These are phyloP conservation scores for Lotus japonicus DNA, from an alignment of 306 rosid species.

Conservation along the genomic window DNA sequence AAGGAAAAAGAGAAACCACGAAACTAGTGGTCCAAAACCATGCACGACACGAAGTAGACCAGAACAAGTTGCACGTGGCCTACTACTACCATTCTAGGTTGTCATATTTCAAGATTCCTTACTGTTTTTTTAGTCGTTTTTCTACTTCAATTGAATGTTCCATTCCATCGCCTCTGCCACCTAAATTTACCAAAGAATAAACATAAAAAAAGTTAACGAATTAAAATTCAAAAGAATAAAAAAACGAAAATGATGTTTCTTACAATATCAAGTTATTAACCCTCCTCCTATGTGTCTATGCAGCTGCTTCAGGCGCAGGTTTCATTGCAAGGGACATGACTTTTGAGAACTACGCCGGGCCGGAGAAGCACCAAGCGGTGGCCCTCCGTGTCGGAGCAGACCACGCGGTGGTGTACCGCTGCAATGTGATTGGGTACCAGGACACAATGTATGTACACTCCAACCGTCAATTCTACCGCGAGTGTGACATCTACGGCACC, in stretches of 20 bases:
- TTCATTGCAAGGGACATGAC: constrained; percentile 81
- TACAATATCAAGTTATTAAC: too few species aligned
- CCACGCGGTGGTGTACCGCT: constrained; percentile 74
- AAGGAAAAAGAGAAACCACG: not conserved
- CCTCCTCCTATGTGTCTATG: not conserved
- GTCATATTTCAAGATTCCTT: constrained; percentile 14
- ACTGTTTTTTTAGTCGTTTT: not conserved
- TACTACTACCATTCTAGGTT: not conserved
- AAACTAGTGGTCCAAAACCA: not conserved
- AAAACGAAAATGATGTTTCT: too few species aligned
- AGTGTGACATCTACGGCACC: constrained; percentile 70
- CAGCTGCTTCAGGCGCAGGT: constrained; percentile 81
- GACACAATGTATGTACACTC: constrained; percentile 85
- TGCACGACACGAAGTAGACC: constrained; percentile 5
- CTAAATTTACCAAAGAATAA: too few species aligned
- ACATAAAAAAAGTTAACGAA: too few species aligned
- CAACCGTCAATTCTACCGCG: constrained; percentile 76
- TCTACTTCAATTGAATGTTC: not conserved
- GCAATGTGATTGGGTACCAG: constrained; percentile 67
- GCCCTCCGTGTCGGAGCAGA: constrained; percentile 84
- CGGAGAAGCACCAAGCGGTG: constrained; percentile 78
- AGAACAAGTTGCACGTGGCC: constrained; percentile 29
- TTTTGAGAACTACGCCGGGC: constrained; percentile 80
- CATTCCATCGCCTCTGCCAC: not conserved
- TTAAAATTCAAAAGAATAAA: too few species aligned